These are phyloP conservation scores for Cyclotella sp. DNA, from an alignment of 108 stramenopile species.

Conservation along the genomic window DNA sequence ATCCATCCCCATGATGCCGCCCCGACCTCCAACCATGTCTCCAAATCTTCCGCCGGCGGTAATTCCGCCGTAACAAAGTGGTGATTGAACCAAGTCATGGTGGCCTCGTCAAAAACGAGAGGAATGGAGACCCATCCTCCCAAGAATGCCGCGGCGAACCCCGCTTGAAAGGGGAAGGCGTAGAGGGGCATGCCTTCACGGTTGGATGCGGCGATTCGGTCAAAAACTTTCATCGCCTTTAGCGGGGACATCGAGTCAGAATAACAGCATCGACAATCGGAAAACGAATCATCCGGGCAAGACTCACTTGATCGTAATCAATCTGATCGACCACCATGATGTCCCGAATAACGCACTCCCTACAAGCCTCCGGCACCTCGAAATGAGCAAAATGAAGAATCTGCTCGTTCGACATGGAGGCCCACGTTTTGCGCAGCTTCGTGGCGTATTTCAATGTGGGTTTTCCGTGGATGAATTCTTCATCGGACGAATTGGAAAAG, in stretches of 20 bases:
- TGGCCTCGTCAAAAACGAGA: constrained; percentile 72
- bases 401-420: constrained; percentile 48
- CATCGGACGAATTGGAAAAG: background rate
- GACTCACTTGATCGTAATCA: constrained; percentile 42
- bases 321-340: constrained; percentile 49
- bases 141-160: constrained; percentile 58
- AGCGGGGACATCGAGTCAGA: background rate
- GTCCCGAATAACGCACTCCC: constrained; percentile 44
- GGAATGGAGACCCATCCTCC: constrained; percentile 69
- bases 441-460: constrained; percentile 42
- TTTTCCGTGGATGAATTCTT: constrained; percentile 37
- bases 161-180: constrained; percentile 74
- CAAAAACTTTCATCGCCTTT: constrained; percentile 55
- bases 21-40: constrained; percentile 84
- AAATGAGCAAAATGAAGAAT: constrained; percentile 32
- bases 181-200: constrained; percentile 58
- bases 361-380: constrained; percentile 41
- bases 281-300: background rate
- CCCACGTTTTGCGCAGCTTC: constrained; percentile 33
- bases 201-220: constrained; percentile 51
- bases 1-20: constrained; percentile 87
- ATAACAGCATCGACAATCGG: background rate
- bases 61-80: constrained; percentile 84
- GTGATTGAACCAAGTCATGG: constrained; percentile 85
- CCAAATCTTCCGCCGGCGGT: constrained; percentile 78